A percentile compares a stretch with the other conserved stretches of the same genome.
Conservation (phyloP, 352 stramenopile species). For the Peronospora destructor region DNA sequence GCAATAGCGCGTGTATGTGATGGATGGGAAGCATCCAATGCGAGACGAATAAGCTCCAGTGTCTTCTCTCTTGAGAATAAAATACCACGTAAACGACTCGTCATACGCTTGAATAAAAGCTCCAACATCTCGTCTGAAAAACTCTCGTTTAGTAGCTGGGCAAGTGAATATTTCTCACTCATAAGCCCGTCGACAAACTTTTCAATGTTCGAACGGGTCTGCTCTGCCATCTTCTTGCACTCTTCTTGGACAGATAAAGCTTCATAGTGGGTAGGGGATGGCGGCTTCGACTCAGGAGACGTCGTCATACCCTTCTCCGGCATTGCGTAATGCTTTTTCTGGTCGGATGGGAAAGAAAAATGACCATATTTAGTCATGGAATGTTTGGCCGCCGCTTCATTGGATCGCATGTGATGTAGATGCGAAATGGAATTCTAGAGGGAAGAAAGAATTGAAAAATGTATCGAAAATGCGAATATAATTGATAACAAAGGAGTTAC, state of each 20-base stretch:
- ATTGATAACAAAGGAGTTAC: neutral
- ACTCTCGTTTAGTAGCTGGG: constrained; percentile 68
- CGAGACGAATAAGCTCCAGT: constrained; percentile 63
- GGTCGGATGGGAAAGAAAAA: constrained; percentile 3
- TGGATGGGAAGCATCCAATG: constrained; percentile 44
- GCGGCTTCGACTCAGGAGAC: constrained; percentile 28
- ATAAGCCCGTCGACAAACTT: constrained; percentile 80
- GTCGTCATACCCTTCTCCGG: constrained; percentile 24
- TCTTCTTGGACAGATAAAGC: constrained; percentile 30
- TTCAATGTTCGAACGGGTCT: constrained; percentile 67
- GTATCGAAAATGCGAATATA: neutral
- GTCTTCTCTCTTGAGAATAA: constrained; percentile 66
- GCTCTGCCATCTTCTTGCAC: constrained; percentile 46
- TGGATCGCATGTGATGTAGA: neutral
- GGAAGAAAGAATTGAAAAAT: neutral
- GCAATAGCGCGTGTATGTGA: constrained; percentile 63
- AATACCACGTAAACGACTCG: constrained; percentile 59
- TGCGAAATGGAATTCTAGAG: neutral
- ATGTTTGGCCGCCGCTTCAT: no score
- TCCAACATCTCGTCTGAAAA: constrained; percentile 83
- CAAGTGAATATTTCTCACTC: constrained; percentile 50
- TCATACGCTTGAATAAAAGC: constrained; percentile 84
- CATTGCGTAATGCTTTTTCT: constrained; percentile 12
- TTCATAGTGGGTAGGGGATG: constrained; percentile 23
- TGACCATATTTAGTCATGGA: neutral